Evolutionary conservation across 1,284 basidiomycete species (phyloP), one percentile per base, ranked within the genome.

Genomic region (Ganoderma boninense): DNA sequence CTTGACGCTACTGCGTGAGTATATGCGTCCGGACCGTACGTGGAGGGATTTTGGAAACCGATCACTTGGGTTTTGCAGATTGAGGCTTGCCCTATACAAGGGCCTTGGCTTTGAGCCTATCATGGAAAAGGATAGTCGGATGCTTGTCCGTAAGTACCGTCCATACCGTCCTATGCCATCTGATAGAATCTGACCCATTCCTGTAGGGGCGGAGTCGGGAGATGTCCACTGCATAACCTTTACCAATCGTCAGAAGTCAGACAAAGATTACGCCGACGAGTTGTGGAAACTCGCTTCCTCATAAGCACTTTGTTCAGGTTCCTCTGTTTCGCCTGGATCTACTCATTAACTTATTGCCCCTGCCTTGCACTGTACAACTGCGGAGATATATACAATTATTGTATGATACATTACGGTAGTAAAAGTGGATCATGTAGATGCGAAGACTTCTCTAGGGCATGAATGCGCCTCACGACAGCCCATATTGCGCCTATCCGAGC

Each of bases 101-200:
- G 89, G 88, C 6, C 80, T 94, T 52, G 92, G 92, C 18, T 92
- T 94, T 71, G 87, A 92, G 64, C 88, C 92, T 7, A 79, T 93
- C 43, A 72, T 87, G 29, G 86, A 88, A 69, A 87, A 86, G 68
- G 79, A 86, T 54, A 87, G 87, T 0, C 79, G 80, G 26, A 75
- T 88, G 44, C 86, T 94, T 75, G 83, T 94, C 75, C 84, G 91
- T 93, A 77, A 78, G 92, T 88, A 6, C 16, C n/a, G 7, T 65
- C 7, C 16, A 18, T 32, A 18, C 16, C 6, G 40, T 23, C 11
- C 4, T 16, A 23, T 60, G 16, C 32, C 32, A 16, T 59, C 32
- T 16, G 10, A 44, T 35, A 2, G 16, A 38, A 20, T 10, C 29
- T 65, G 10, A 23, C 66, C 32, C 66, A 44, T 57, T n/a, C 29